Base-by-base conservation (phyloP, 805 yeast species). In the Phaffomyces opuntiae region DNA sequence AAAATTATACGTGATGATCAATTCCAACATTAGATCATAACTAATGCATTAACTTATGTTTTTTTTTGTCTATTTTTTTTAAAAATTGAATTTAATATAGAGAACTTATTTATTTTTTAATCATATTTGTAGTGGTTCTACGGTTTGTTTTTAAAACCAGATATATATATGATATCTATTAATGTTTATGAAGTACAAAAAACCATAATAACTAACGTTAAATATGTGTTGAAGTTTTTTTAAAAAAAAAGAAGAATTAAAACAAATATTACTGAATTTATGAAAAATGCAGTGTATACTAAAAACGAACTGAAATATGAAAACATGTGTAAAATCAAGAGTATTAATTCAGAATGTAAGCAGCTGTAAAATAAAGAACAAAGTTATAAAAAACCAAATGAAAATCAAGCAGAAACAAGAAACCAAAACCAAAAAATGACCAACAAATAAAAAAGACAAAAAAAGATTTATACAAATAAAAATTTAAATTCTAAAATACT, bases 11-110 rank as follows among this genome's bases (percentile, higher is more conserved):
- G 24, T 21, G 1, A 31, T 40, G 25, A 26, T 45, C 44, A 40
- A 45, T 45, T 45, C 48, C 48, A 45, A 45, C 48, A 45, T 45
- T 24, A 38, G 39, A 41, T 34, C 31, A 38, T 26, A 29, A 19
- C 3, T n/a, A 21, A 21, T 39, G 42, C 48, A 45, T 38, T 9
- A 31, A 31, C 8, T 3, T 12, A 17, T 21, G n/a, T 24, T 42
- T 31, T 34, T 35, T 17, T 38, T 8, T 19, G 13, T 14, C 9
- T 16, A 11, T 17, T 25, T 19, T 17, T 13, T 7, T 38, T 12
- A 9, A 17, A 9, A 9, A 17, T 5, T 16, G 13, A 9, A 17
- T 7, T n/a, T 7, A n/a, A 33, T 33, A 16, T 33, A 33, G 36
- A 33, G 11, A 33, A 16, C 19, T n/a, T 7, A 16, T 9, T n/a